Evolutionary conservation across 176 grass and related monocot genomes (phyloP).

Genomic region (Neostapfia colusana): DNA sequence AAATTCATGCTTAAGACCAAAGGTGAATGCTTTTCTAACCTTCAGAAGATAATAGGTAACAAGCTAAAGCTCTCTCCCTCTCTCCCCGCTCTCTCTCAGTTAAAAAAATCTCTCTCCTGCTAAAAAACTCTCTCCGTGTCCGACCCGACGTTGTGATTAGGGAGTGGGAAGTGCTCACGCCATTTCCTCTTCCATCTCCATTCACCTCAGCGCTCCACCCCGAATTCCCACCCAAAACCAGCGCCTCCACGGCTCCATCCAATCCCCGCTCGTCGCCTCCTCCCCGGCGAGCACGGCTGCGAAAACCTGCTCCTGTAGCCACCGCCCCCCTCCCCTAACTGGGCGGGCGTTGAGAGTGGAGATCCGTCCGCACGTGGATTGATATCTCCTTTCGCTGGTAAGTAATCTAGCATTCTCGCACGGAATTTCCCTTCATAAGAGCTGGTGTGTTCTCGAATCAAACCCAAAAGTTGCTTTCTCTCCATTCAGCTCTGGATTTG

Average conservation of each 20-base stretch:
- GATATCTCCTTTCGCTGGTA: neutral
- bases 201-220: slow-evolving; percentile 10
- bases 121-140: neutral
- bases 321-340: neutral
- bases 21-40: too few species aligned
- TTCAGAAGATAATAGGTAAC: too few species aligned
- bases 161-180: slow-evolving; percentile 23
- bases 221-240: slow-evolving; percentile 30
- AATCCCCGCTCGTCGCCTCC: neutral
- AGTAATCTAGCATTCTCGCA: slow-evolving; percentile 18
- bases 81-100: too few species aligned
- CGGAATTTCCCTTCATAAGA: neutral
- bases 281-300: slow-evolving; percentile 9
- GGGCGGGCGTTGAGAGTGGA: slow-evolving; percentile 17
- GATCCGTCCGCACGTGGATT: slow-evolving; percentile 23
- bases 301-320: neutral
- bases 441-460: neutral
- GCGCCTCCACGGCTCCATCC: neutral
- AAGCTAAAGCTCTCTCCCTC: too few species aligned
- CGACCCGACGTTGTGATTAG: slow-evolving; percentile 34
- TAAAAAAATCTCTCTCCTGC: neutral
- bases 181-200: slow-evolving; percentile 34
- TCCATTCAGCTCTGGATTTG: neutral
- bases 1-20: too few species aligned
- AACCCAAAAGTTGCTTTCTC: neutral